phyloP scores from a whole-genome alignment of 441 rosid genomes.

The Adansonia gregorii region DNA sequence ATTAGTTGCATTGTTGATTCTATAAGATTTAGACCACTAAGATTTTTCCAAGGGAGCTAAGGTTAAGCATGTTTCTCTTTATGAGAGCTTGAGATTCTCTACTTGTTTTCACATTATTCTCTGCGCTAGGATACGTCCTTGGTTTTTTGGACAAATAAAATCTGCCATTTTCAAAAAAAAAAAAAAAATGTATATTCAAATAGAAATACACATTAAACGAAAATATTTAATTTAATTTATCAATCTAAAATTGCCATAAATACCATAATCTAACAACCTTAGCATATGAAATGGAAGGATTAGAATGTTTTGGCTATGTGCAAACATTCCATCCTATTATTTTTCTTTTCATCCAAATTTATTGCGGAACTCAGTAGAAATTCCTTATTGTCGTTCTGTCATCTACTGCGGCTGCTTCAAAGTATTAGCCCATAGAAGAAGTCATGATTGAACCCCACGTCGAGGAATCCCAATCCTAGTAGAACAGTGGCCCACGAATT shows the following conservation, averaged over 20 bases:
- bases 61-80: too few relatives aligned
- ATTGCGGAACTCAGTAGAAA: slow-evolving; percentile 1
- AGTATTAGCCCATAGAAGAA: slow-evolving; percentile 68
- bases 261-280: background rate
- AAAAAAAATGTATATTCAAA: background rate
- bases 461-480: slow-evolving; percentile 63
- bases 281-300: slow-evolving; percentile 18
- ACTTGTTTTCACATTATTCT: too few relatives aligned
- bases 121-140: too few relatives aligned
- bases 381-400: slow-evolving; percentile 19
- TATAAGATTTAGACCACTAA: too few relatives aligned
- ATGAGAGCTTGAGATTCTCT: too few relatives aligned
- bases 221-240: background rate
- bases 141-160: too few relatives aligned
- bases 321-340: slow-evolving; percentile 26
- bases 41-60: too few relatives aligned
- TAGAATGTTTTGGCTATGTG: background rate
- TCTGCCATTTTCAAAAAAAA: too few relatives aligned
- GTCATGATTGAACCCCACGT: slow-evolving; percentile 60
- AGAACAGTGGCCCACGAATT: slow-evolving; percentile 29
- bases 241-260: slow-evolving; percentile 1
- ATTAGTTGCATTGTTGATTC: too few relatives aligned
- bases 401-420: slow-evolving; percentile 37
- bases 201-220: background rate
- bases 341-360: slow-evolving; percentile 9